These are phyloP conservation scores for Malassezia brasiliensis DNA, from an alignment of 1,284 basidiomycete genomes.

Conservation along the genomic window DNA sequence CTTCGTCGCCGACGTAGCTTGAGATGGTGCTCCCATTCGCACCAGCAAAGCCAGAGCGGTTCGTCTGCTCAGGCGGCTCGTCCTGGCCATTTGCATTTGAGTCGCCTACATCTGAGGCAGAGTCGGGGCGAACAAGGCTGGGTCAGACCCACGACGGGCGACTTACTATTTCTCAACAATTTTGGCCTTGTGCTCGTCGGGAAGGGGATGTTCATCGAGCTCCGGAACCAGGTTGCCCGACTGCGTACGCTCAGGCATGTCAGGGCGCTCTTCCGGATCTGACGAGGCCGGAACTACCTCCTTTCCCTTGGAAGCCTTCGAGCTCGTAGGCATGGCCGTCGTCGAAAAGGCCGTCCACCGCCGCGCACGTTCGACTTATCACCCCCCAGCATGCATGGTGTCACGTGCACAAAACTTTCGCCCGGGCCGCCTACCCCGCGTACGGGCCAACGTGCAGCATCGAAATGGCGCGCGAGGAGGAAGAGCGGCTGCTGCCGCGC, in stretches of 20 bases:
- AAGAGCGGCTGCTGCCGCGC: background rate
- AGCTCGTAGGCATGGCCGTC: no score
- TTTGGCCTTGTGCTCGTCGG: constrained; percentile 14
- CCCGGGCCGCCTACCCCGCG: background rate
- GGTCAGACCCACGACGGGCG: background rate
- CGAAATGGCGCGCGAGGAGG: background rate
- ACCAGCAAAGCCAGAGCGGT: background rate
- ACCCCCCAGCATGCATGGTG: background rate
- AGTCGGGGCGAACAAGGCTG: constrained; percentile 2
- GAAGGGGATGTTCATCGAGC: constrained; percentile 10
- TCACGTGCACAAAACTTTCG: background rate
- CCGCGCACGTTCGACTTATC: no score
- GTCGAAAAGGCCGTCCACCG: no score
- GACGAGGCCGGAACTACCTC: background rate
- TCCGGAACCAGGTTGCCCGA: background rate
- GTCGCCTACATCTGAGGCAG: background rate
- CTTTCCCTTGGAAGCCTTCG: background rate
- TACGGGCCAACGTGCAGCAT: no score
- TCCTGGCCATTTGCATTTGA: background rate
- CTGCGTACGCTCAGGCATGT: background rate
- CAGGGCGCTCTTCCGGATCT: background rate
- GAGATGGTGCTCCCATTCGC: background rate
- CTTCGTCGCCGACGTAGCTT: background rate
- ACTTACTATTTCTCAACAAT: constrained; percentile 8
- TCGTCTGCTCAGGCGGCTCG: background rate